Evolutionary conservation across 169 alveolate genomes (phyloP).

Genomic region (Plasmodium vivax): DNA sequence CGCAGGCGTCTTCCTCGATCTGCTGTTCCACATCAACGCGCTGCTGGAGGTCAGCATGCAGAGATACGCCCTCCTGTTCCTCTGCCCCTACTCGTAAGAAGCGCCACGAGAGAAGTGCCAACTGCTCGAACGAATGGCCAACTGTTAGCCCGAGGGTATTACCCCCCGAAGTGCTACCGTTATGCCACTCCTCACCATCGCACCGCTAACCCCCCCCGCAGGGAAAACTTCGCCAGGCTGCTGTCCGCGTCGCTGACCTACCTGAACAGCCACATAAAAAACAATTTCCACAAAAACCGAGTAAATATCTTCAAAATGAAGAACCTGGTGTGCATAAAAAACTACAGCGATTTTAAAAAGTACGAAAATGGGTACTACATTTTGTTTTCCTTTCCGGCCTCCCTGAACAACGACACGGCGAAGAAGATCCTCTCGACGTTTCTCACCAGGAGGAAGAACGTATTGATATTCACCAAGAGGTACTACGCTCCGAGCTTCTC

Average conservation of each 20-base stretch:
- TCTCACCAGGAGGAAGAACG: slow-evolving; percentile 37
- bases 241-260: slow-evolving; percentile 50
- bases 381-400: slow-evolving; percentile 56
- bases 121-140: neutral
- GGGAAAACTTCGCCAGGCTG: slow-evolving; percentile 53
- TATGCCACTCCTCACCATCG: neutral
- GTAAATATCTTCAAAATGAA: slow-evolving; percentile 60
- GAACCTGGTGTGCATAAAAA: slow-evolving; percentile 29
- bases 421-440: slow-evolving; percentile 49
- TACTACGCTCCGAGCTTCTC: slow-evolving; percentile 1
- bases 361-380: slow-evolving; percentile 65
- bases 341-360: slow-evolving; percentile 62
- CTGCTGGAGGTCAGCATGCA: slow-evolving; percentile 45
- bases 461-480: slow-evolving; percentile 32
- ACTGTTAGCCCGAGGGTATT: neutral
- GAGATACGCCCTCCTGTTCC: slow-evolving; percentile 52
- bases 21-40: slow-evolving; percentile 56
- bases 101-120: neutral
- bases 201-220: neutral
- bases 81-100: slow-evolving; percentile 58
- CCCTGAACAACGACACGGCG: slow-evolving; percentile 32
- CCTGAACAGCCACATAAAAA: slow-evolving; percentile 49
- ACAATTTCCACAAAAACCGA: slow-evolving; percentile 59
- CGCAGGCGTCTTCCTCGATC: slow-evolving; percentile 63
- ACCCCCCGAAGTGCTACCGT: neutral